Percentiles rank a stretch among this genome's conserved stretches.
phyloP scores from a whole-genome alignment of 2,329 filamentous ascomycete genomes.

The Aspergillus glaucus region DNA sequence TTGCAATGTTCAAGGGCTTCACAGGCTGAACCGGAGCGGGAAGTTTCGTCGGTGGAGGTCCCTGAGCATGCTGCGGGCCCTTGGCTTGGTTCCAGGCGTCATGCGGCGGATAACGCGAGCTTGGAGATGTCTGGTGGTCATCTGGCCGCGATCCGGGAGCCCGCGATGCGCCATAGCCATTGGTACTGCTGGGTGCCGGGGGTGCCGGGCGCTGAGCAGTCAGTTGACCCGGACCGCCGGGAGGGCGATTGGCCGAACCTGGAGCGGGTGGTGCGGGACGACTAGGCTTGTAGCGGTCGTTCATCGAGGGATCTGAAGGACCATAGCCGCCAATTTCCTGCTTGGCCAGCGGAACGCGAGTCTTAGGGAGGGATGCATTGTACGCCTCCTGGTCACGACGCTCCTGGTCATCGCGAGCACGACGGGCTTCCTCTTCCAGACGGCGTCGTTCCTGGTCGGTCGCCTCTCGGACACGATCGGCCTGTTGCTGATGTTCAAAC shows the following conservation, averaged over 20 bases:
- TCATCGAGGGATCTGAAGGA: conserved; percentile 44
- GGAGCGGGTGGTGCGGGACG: conserved; percentile 79
- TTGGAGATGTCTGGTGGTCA: conserved; percentile 32
- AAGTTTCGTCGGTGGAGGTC: conserved; percentile 52
- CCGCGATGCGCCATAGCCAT: conserved; percentile 32
- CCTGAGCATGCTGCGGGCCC: conserved; percentile 30
- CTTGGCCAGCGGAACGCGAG: conserved; percentile 71
- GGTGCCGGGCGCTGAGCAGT: conserved; percentile 76
- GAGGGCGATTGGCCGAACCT: conserved; percentile 46
- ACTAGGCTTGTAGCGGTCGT: conserved; percentile 70
- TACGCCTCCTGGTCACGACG: conserved; percentile 78
- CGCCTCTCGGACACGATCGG: conserved; percentile 49
- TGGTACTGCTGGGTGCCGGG: conserved; percentile 53
- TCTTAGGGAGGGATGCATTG: conserved; percentile 81
- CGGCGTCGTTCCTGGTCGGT: conserved; percentile 48
- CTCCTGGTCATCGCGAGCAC: conserved; percentile 51
- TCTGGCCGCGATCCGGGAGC: conserved; percentile 28
- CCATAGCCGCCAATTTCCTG: conserved; percentile 77
- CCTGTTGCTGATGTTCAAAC: conserved; percentile 38
- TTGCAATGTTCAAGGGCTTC: conserved; percentile 71
- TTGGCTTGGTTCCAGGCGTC: conserved; percentile 35
- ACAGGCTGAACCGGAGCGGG: conserved; percentile 53
- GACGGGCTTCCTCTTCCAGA: conserved; percentile 50
- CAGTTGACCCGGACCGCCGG: conserved; percentile 45
- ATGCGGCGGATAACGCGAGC: conserved; percentile 27